Base-by-base conservation (phyloP, 2,329 filamentous ascomycete species). In the Xylariaceae sp. region DNA sequence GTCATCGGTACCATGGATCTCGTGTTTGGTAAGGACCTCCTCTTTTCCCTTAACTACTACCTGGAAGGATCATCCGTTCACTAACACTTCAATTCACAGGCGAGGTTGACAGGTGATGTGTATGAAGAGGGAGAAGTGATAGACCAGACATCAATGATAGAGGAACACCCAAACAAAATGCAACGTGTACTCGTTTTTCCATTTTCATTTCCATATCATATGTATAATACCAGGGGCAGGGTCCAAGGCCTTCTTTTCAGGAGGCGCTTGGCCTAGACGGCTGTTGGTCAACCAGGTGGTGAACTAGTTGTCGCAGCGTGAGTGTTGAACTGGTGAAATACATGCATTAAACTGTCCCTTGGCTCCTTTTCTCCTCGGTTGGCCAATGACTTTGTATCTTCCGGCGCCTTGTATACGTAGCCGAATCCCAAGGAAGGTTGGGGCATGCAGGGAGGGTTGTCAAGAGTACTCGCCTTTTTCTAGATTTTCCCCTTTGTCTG, bases 1-100 rank as follows among this genome's bases (percentile, higher is more conserved):
- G 89, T 97, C 43, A 97, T 97, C 55, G 85, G 81, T 62, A 85
- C 85, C 36, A 88, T 89, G 84, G 85, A 88, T 77, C 67, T 92
- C 62, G 85, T 90, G 72, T 90, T 92, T 64, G 88, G 88, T 79
- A 73, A 73, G 76, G n/a, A n/a, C n/a, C n/a, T 66, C 40, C 14
- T 18, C n/a, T 11, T 26, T 1, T 4, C 18, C 19, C 7, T 24
- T 27, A 9, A 29, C 27, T 21, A 3, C 9, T 30, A 9, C 18
- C 29, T 11, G 19, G 2, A 12, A 12, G 7, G 14, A 15, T 17
- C 2, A n/a, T 7, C 38, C n/a, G n/a, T n/a, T 24, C 6, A 50
- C 65, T 71, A 62, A 70, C 54, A 6, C 24, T 27, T 34, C 21
- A 24, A 24, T 23, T n/a, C 43, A 1, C 38, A 79, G 75, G 75